Conservation (phyloP, 2,329 filamentous ascomycete species). For the Drechslerella coelobrocha region DNA sequence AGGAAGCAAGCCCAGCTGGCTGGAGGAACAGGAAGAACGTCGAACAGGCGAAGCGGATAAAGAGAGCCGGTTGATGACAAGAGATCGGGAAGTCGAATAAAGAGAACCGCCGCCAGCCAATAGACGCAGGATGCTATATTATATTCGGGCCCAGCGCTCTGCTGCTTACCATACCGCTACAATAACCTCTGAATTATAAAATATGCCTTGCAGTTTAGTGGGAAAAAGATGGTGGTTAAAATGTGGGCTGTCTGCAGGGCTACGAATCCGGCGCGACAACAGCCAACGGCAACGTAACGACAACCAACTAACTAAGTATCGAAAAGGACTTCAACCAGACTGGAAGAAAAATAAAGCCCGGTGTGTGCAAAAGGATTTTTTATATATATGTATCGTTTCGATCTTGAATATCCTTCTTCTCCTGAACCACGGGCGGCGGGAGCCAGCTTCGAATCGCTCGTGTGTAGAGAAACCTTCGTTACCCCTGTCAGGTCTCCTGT, state of each 20-base stretch:
- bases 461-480: neutral
- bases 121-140: neutral
- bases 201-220: too few species aligned
- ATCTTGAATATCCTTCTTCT: neutral
- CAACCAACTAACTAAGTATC: constrained; percentile 1
- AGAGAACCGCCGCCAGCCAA: neutral
- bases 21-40: neutral
- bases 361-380: too few species aligned
- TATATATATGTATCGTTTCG: too few species aligned
- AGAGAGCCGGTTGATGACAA: too few species aligned
- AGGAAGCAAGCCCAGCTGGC: constrained; percentile 5
- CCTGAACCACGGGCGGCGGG: neutral
- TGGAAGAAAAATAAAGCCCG: constrained; percentile 12
- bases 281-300: constrained; percentile 13
- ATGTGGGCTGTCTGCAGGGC: constrained; percentile 10
- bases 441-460: neutral
- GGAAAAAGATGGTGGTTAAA: neutral
- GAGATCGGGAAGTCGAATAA: neutral
- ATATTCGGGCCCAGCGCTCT: too few species aligned
- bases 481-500: neutral
- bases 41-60: neutral
- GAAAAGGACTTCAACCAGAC: neutral
- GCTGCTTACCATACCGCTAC: too few species aligned
- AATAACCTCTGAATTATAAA: too few species aligned
- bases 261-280: constrained; percentile 26